Conservation (phyloP, 208 protist genomes). For the Wallacemonas rigidus region DNA sequence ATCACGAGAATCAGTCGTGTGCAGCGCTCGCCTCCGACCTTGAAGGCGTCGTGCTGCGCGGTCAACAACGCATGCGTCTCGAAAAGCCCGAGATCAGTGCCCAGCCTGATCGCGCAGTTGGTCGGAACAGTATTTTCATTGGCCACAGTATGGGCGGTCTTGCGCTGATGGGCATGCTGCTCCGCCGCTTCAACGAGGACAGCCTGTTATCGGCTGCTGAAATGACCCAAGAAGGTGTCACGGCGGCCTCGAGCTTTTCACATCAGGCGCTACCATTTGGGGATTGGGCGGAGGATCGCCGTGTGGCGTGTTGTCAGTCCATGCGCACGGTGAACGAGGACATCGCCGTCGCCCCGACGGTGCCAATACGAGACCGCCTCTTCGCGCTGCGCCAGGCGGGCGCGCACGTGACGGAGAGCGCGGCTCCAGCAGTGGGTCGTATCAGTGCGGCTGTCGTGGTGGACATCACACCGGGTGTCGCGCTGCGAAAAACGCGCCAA, state of each 20-base stretch:
- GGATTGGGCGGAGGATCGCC: slow-evolving; percentile 25
- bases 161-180: slow-evolving; percentile 62
- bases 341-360: slow-evolving; percentile 45
- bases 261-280: slow-evolving; percentile 20
- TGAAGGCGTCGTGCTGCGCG: slow-evolving; percentile 55
- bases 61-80: slow-evolving; percentile 26
- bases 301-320: slow-evolving; percentile 21
- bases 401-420: slow-evolving; percentile 14
- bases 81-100: neutral
- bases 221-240: slow-evolving; percentile 3
- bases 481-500: slow-evolving; percentile 11
- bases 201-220: slow-evolving; percentile 33
- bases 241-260: neutral
- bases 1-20: slow-evolving; percentile 59
- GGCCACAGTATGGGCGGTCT: slow-evolving; percentile 91
- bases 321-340: slow-evolving; percentile 71
- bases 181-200: slow-evolving; percentile 77
- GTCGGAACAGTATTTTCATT: slow-evolving; percentile 52
- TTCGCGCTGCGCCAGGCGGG: slow-evolving; percentile 23
- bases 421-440: slow-evolving; percentile 29
- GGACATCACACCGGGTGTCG: slow-evolving; percentile 65
- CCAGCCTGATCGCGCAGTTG: slow-evolving; percentile 13
- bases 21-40: slow-evolving; percentile 72
- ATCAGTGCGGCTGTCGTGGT: slow-evolving; percentile 77
- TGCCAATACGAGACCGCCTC: slow-evolving; percentile 48